A percentile compares a stretch with the other conserved stretches of the same genome.
These are phyloP conservation scores for Sclerotinia borealis DNA, from an alignment of 2,329 filamentous ascomycete species.

Conservation along the genomic window DNA sequence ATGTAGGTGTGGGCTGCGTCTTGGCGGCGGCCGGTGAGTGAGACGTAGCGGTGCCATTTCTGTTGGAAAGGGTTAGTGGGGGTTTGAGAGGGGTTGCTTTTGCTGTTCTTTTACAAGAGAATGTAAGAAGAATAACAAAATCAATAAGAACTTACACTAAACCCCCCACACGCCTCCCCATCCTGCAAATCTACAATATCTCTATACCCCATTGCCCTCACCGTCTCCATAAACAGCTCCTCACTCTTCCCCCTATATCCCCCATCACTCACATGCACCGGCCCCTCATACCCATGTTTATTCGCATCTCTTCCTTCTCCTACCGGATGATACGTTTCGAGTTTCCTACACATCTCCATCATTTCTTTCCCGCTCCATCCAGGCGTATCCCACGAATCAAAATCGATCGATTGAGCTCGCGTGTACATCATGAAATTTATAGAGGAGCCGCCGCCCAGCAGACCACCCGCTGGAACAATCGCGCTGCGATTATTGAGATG, in stretches of 20 bases:
- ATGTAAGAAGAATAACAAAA: not conserved
- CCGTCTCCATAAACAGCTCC: slow-evolving; percentile 45
- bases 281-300: slow-evolving; percentile 49
- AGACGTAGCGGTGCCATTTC: slow-evolving; percentile 45
- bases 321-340: slow-evolving; percentile 46
- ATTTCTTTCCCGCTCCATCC: slow-evolving; percentile 49
- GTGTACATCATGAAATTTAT: slow-evolving; percentile 54
- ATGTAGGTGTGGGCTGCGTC: slow-evolving; percentile 52
- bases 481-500: slow-evolving; percentile 41
- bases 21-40: slow-evolving; percentile 47
- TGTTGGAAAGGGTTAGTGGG: slow-evolving; percentile 19
- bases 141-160: slow-evolving; percentile 24
- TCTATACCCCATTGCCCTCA: slow-evolving; percentile 42
- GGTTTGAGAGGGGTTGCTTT: no score
- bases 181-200: slow-evolving; percentile 49
- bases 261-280: slow-evolving; percentile 49
- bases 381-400: slow-evolving; percentile 46
- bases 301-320: slow-evolving; percentile 20
- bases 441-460: slow-evolving; percentile 57
- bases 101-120: not conserved
- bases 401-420: slow-evolving; percentile 41
- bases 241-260: slow-evolving; percentile 40
- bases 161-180: slow-evolving; percentile 38
- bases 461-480: slow-evolving; percentile 38
- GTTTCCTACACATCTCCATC: slow-evolving; percentile 47